Evolutionary conservation across 495 filamentous ascomycete genomes (phyloP).

Genomic region (Hypoxylon cercidicola): DNA sequence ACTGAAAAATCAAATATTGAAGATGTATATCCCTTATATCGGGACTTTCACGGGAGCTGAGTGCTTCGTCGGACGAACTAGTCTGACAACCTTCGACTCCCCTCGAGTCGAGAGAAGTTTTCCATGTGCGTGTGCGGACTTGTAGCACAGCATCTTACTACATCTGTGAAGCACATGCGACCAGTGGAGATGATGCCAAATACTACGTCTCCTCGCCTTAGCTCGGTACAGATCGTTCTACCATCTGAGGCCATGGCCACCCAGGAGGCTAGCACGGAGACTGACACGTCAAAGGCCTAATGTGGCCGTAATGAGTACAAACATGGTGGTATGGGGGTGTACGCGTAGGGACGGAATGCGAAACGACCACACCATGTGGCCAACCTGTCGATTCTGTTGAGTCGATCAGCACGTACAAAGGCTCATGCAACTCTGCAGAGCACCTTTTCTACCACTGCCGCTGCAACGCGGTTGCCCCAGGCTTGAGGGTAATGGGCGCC

Average conservation of each 20-base stretch:
- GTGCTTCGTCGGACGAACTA: slow-evolving; percentile 13
- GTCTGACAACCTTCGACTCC: slow-evolving; percentile 22
- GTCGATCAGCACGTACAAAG: slow-evolving; percentile 41
- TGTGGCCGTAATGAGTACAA: slow-evolving; percentile 43
- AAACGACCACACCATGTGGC: slow-evolving; percentile 45
- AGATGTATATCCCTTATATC: slow-evolving; percentile 19
- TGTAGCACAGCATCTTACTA: slow-evolving; percentile 45
- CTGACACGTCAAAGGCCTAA: slow-evolving; percentile 41
- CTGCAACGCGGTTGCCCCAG: slow-evolving; percentile 28
- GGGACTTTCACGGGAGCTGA: slow-evolving; percentile 12
- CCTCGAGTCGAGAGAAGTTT: slow-evolving; percentile 19
- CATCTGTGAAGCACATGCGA: slow-evolving; percentile 33
- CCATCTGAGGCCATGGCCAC: slow-evolving; percentile 39
- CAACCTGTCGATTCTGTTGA: slow-evolving; percentile 41
- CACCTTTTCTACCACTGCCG: slow-evolving; percentile 28
- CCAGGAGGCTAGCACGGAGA: slow-evolving; percentile 35
- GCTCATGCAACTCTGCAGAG: slow-evolving; percentile 39
- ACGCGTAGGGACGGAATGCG: slow-evolving; percentile 38
- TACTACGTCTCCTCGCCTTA: slow-evolving; percentile 40
- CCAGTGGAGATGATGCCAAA: slow-evolving; percentile 34
- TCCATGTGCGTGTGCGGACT: slow-evolving; percentile 32
- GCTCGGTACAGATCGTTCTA: slow-evolving; percentile 40
- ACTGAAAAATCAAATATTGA: slow-evolving; percentile 7
- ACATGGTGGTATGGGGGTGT: slow-evolving; percentile 39
- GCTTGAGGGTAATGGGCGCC: slow-evolving; percentile 28